Evolutionary conservation across 2,329 filamentous ascomycete genomes (phyloP), one percentile per base, ranked within the genome.

Genomic region (Leptographium procerum): DNA sequence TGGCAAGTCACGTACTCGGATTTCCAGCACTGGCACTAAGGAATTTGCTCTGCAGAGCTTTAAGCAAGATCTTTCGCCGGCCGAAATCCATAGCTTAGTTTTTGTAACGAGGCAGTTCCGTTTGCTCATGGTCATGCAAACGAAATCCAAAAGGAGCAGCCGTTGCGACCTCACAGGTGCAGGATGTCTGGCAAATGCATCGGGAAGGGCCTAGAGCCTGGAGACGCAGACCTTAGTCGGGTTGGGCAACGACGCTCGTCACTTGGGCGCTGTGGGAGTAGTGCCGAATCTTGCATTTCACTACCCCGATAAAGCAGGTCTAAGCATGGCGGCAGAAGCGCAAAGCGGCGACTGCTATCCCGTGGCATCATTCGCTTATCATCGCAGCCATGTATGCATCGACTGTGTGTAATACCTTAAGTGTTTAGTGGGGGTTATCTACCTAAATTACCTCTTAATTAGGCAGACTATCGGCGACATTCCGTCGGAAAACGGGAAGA

Each of bases 1-100:
- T 57, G 56, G 56, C 56, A 57, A 14, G 55, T 43, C 10, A 47
- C 56, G 2, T 28, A 48, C 10, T 47, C 50, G 11, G 50, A 57
- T 14, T 57, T 51, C 11, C 47, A 52, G 14, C 55, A 36, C 9
- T 57, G 55, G 55, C 45, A 40, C 16, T 57, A 16, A 51, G 7
- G 10, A 22, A n/a, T 24, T 26, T 48, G 22, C n/a, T 22, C 19
- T 45, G 40, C 40, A n/a, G 28, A 4, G 22, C n/a, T n/a, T n/a
- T n/a, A n/a, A n/a, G n/a, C n/a, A n/a, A n/a, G n/a, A n/a, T n/a
- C n/a, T n/a, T n/a, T n/a, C n/a, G n/a, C n/a, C n/a, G n/a, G n/a
- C n/a, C n/a, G n/a, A n/a, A n/a, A n/a, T n/a, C n/a, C n/a, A n/a
- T n/a, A n/a, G n/a, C n/a, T n/a, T n/a, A n/a, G n/a, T n/a, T n/a